These are phyloP conservation scores for Boletus rubescentipes DNA, from an alignment of 768 basidiomycete species.

Conservation along the genomic window DNA sequence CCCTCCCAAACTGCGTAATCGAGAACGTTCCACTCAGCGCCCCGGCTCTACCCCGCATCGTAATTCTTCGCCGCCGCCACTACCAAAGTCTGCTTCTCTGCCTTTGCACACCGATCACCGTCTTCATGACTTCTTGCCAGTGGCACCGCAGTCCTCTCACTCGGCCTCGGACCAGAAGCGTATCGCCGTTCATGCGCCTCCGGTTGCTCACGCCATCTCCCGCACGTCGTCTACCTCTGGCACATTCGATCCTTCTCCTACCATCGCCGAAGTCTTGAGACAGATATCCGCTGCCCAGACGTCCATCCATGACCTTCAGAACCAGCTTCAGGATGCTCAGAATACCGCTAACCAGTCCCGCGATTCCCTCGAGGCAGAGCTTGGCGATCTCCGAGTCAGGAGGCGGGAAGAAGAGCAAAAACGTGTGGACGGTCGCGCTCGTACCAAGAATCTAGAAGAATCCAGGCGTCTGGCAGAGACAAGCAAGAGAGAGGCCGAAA, in stretches of 20 bases:
- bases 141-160: slow-evolving; percentile 24
- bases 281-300: slow-evolving; percentile 66
- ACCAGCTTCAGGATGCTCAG: slow-evolving; percentile 66
- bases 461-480: slow-evolving; percentile 80
- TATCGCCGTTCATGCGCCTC: slow-evolving; percentile 28
- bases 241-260: slow-evolving; percentile 60
- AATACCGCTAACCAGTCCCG: slow-evolving; percentile 56
- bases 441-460: slow-evolving; percentile 86
- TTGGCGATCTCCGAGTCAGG: slow-evolving; percentile 67
- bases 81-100: slow-evolving; percentile 78
- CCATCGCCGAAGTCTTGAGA: slow-evolving; percentile 70
- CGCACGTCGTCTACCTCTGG: slow-evolving; percentile 22
- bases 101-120: slow-evolving; percentile 64
- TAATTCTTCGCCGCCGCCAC: slow-evolving; percentile 76
- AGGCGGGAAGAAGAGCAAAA: slow-evolving; percentile 84
- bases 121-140: slow-evolving; percentile 26
- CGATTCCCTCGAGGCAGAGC: slow-evolving; percentile 64
- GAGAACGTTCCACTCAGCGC: slow-evolving; percentile 52
- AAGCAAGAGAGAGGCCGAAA: slow-evolving; percentile 81
- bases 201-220: slow-evolving; percentile 23
- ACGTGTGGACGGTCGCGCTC: slow-evolving; percentile 75
- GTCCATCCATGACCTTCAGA: slow-evolving; percentile 64
- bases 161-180: slow-evolving; percentile 26
- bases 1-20: slow-evolving; percentile 58
- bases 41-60: slow-evolving; percentile 42